phyloP scores from a whole-genome alignment of 257 asterid genomes.

The Petunia secreta region DNA sequence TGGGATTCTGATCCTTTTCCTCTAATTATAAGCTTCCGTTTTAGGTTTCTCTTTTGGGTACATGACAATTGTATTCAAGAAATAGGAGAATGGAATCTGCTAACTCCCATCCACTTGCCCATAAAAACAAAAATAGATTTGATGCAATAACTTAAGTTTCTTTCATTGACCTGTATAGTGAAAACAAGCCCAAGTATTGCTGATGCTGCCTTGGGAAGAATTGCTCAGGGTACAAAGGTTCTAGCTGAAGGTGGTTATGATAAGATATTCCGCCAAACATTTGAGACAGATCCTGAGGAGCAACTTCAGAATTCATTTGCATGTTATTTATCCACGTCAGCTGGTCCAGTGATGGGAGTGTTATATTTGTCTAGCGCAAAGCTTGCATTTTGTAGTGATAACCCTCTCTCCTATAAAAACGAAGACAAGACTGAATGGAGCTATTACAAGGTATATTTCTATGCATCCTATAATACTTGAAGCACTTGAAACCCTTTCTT shows the following conservation, averaged over 20 bases:
- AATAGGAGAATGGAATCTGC: background rate
- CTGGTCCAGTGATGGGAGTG: slow-evolving; percentile 98
- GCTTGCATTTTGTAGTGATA: slow-evolving; percentile 92
- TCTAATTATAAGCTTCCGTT: background rate
- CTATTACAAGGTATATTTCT: slow-evolving; percentile 77
- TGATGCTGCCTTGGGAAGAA: slow-evolving; percentile 97
- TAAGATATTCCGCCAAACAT: slow-evolving; percentile 84
- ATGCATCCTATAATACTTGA: background rate
- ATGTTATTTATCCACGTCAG: slow-evolving; percentile 92
- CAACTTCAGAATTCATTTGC: slow-evolving; percentile 76
- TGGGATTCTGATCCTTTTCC: background rate
- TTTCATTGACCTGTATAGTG: slow-evolving; percentile 46
- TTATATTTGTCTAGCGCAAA: slow-evolving; percentile 78
- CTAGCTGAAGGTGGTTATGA: slow-evolving; percentile 98
- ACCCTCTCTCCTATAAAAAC: slow-evolving; percentile 75
- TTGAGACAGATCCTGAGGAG: slow-evolving; percentile 88
- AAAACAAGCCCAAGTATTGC: slow-evolving; percentile 96
- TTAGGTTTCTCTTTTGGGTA: background rate
- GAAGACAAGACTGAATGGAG: slow-evolving; percentile 86
- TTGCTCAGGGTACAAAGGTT: slow-evolving; percentile 93
- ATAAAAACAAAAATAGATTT: background rate
- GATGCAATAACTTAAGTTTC: background rate
- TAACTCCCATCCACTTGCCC: background rate
- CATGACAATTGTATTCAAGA: background rate
- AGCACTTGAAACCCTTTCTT: background rate